Evolutionary conservation across 306 rosid species (phyloP).

Genomic region (Cucurbita maxima): DNA sequence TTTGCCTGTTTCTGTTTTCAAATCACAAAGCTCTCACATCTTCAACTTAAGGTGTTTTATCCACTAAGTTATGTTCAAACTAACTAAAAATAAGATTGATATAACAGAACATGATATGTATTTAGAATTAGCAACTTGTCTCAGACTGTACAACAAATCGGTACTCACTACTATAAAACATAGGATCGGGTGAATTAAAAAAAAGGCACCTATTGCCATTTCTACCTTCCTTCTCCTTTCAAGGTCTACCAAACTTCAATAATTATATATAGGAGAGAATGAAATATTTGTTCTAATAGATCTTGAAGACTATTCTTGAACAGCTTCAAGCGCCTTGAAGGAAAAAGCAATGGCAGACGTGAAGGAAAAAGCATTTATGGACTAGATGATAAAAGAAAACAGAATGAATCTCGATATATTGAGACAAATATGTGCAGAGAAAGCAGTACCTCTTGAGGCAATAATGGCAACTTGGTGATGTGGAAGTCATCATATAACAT

Average conservation of each 20-base stretch:
- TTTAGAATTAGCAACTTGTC: too few relatives aligned
- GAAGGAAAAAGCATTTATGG: not conserved
- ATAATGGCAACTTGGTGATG: conserved; percentile 85
- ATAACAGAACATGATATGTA: too few relatives aligned
- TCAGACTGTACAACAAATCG: too few relatives aligned
- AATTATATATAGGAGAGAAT: not conserved
- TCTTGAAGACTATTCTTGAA: not conserved
- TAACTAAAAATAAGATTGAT: too few relatives aligned
- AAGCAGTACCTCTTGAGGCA: conserved; percentile 76
- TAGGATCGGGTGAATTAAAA: not conserved
- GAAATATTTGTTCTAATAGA: not conserved
- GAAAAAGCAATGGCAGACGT: not conserved
- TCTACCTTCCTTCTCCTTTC: not conserved
- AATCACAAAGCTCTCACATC: too few relatives aligned
- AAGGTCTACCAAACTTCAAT: not conserved
- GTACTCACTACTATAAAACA: not conserved
- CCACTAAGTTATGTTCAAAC: too few relatives aligned
- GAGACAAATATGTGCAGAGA: not conserved
- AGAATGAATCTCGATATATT: not conserved
- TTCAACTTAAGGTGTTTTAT: too few relatives aligned
- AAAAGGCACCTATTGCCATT: not conserved
- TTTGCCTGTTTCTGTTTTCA: not conserved
- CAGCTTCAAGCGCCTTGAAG: not conserved
- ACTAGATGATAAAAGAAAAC: not conserved
- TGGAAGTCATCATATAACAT: conserved; percentile 90